Evolutionary conservation across 306 rosid genomes (phyloP), one percentile per base, ranked within the genome.

Genomic region (Quercus mongolica): DNA sequence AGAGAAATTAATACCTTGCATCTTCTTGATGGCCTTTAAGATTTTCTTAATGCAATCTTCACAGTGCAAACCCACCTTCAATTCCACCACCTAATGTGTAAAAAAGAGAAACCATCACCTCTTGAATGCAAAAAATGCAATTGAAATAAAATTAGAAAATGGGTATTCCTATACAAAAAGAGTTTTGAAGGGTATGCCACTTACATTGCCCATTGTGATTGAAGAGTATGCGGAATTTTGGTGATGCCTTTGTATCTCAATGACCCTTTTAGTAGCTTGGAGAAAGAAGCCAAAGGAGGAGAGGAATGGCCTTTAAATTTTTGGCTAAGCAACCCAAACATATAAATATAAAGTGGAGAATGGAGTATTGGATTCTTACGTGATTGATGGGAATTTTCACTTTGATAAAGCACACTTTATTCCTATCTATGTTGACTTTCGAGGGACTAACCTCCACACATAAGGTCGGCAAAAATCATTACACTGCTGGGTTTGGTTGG

Each of bases 31-130:
- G 83, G 91, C 92, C 85, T 91, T 91, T 75, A 90, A 86, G 80
- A 94, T 92, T 84, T 92, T 92, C 92, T 90, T 92, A 82, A 92
- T 92, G 76, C 99, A 94, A 25, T 94, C 92, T 5, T 87, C 92
- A 35, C 99, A 91, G 81, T 94, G 97, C 83, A 92, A 84, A 6
- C 88, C 91, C 71, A 94, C 97, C 88, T 88, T 94, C 86, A 94
- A 80, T 81, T 94, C 98, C 83, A 94, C 97, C 80, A 91, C 89
- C 95, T 92, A 41, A 78, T 52, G 11, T 0, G 75, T 8, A 80
- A 56, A 74, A 56, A 74, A 6, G 56, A 9, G 56, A 9, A 59
- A 59, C 65, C 28, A 59, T 23, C 12, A 59, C 30, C 64, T 58
- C 64, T 58, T 58, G 51, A 33, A 33, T 3, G 25, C 21, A 75